phyloP scores from a whole-genome alignment of 345 rosid species.

The Adansonia digitata region DNA sequence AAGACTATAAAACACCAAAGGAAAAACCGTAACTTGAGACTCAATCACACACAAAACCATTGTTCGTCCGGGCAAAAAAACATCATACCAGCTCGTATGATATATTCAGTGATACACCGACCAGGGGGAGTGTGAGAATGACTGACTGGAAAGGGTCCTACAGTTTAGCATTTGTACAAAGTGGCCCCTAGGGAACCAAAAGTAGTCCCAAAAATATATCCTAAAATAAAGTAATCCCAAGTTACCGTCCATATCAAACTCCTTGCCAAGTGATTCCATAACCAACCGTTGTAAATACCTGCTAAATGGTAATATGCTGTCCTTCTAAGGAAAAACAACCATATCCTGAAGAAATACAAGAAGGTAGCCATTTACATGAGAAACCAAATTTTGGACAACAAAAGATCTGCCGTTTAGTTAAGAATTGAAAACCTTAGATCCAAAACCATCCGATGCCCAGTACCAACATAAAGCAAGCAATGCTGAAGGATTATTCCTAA shows the following conservation, averaged over 20 bases:
- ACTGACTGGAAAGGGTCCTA: background rate
- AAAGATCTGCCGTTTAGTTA: background rate
- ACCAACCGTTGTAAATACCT: conserved; percentile 94
- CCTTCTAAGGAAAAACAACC: conserved; percentile 99
- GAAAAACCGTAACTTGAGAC: background rate
- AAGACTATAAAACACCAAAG: background rate
- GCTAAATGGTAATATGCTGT: conserved; percentile 84
- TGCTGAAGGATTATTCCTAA: conserved; percentile 87
- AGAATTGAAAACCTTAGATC: conserved; percentile 68
- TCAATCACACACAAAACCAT: background rate
- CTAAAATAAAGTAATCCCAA: conserved; percentile 36
- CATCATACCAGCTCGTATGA: background rate
- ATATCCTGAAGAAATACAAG: conserved; percentile 62
- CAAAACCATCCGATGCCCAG: conserved; percentile 89
- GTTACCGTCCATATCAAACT: conserved; percentile 92
- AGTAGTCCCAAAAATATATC: background rate
- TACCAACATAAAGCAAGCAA: conserved; percentile 94
- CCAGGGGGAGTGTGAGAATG: background rate
- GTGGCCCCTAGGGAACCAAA: background rate
- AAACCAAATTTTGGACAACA: conserved; percentile 11
- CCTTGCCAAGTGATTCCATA: conserved; percentile 99
- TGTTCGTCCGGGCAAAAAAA: background rate
- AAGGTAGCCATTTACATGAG: conserved; percentile 4
- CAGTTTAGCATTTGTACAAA: background rate
- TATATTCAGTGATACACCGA: background rate